These are phyloP conservation scores for Nothomitra cinnamomea DNA, from an alignment of 2,329 filamentous ascomycete genomes.

Conservation along the genomic window DNA sequence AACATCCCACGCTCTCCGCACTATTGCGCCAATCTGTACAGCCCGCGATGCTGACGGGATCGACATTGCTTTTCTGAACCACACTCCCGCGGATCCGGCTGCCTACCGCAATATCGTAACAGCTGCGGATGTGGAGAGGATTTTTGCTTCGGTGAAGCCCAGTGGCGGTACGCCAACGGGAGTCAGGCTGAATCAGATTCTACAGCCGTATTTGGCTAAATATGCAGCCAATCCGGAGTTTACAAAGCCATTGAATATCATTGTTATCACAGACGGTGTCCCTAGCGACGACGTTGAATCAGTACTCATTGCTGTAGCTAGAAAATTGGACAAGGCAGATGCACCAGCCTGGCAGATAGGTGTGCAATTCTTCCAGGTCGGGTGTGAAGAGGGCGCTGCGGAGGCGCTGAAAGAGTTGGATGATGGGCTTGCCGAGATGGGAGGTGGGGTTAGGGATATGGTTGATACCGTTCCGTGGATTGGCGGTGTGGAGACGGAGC, in stretches of 20 bases:
- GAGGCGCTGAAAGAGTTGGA: constrained; percentile 56
- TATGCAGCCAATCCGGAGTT: constrained; percentile 31
- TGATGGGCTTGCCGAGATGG: constrained; percentile 45
- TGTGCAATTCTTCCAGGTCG: constrained; percentile 93
- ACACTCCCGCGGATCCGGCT: constrained; percentile 27
- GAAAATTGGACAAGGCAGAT: constrained; percentile 49
- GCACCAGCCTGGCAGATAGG: constrained; percentile 72
- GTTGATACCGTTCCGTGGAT: constrained; percentile 77
- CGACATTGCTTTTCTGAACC: constrained; percentile 83
- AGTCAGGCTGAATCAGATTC: constrained; percentile 48
- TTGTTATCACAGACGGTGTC: constrained; percentile 79
- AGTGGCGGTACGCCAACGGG: constrained; percentile 58
- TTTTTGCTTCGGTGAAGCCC: constrained; percentile 56
- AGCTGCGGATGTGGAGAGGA: constrained; percentile 38
- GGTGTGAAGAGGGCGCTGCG: constrained; percentile 48
- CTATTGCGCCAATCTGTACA: constrained; percentile 71
- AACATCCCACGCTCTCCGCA: constrained; percentile 48
- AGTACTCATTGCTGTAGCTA: constrained; percentile 48
- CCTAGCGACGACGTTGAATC: constrained; percentile 64
- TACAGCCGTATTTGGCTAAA: constrained; percentile 50
- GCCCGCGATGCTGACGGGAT: constrained; percentile 66
- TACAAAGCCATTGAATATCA: constrained; percentile 72
- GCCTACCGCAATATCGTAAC: constrained; percentile 49
- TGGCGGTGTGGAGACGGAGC: constrained; percentile 26
- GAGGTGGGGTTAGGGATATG: constrained; percentile 57